phyloP scores from a whole-genome alignment of 371 early-diverging fungal genomes.

The Circinella minor region DNA sequence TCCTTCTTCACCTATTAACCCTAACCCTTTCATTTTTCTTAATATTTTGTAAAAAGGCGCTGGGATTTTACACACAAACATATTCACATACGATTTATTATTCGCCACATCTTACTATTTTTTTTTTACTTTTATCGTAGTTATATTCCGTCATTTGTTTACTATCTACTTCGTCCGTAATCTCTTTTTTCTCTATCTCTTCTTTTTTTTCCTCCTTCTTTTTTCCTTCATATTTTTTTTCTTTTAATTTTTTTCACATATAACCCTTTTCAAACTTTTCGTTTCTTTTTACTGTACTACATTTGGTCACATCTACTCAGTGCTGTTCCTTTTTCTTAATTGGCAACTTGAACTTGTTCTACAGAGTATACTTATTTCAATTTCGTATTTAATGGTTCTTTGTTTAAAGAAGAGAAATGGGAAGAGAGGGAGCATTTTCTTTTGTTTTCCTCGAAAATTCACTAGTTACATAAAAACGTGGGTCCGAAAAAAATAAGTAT shows the following conservation, averaged over 20 bases:
- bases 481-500: too few species aligned
- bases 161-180: slow-evolving; percentile 3
- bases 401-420: background rate
- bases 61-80: background rate
- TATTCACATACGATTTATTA: background rate
- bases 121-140: background rate
- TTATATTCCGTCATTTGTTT: background rate
- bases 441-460: background rate
- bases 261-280: background rate
- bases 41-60: background rate
- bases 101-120: too few species aligned
- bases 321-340: background rate
- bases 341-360: slow-evolving; percentile 1
- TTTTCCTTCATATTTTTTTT: background rate
- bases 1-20: background rate
- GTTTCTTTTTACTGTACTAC: background rate
- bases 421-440: background rate
- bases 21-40: background rate
- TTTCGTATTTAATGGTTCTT: background rate
- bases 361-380: background rate
- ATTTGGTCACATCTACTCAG: background rate
- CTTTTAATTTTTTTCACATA: background rate
- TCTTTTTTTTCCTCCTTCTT: background rate
- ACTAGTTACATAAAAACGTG: too few species aligned
- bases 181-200: background rate